A percentile compares a stretch with the other conserved stretches of the same genome.
These are phyloP conservation scores for Trichoderma asperellum DNA, from an alignment of 2,329 filamentous ascomycete genomes.

Conservation along the genomic window DNA sequence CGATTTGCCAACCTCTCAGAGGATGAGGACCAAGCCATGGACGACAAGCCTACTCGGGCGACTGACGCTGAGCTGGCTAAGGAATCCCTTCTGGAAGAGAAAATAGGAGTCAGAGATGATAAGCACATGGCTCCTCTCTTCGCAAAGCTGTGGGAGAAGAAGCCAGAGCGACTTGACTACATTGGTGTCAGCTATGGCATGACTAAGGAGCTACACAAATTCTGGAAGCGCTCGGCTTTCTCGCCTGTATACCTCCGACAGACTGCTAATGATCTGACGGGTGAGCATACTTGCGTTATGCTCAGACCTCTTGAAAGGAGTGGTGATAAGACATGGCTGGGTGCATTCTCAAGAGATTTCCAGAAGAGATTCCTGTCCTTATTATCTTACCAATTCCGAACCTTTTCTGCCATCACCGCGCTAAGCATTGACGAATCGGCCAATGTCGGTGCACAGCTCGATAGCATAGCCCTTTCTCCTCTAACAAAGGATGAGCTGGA, in stretches of 20 bases:
- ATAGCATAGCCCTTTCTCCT: conserved; percentile 53
- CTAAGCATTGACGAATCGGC: conserved; percentile 89
- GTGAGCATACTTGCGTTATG: conserved; percentile 98
- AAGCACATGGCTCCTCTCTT: conserved; percentile 92
- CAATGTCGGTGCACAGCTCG: conserved; percentile 69
- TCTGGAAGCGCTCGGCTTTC: conserved; percentile 91
- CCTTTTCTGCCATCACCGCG: conserved; percentile 76
- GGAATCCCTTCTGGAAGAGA: conserved; percentile 78
- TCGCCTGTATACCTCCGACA: conserved; percentile 91
- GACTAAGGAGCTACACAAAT: conserved; percentile 84
- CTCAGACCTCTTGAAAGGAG: conserved; percentile 72
- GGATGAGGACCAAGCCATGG: conserved; percentile 56
- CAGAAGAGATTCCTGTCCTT: conserved; percentile 90
- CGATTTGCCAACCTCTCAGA: conserved; percentile 87
- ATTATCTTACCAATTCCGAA: conserved; percentile 88
- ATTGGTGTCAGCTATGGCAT: conserved; percentile 94
- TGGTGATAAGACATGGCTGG: conserved; percentile 81
- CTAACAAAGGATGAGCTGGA: conserved; percentile 80
- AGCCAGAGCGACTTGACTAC: conserved; percentile 82
- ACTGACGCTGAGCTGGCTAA: conserved; percentile 81
- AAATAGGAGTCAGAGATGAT: conserved; percentile 88
- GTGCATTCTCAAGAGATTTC: conserved; percentile 90
- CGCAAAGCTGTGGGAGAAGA: conserved; percentile 80
- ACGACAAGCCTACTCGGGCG: conserved; percentile 73
- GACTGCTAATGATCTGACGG: conserved; percentile 93